Evolutionary conservation across 345 rosid genomes (phyloP), one percentile per base, ranked within the genome.

Genomic region (Eucalyptus albens): DNA sequence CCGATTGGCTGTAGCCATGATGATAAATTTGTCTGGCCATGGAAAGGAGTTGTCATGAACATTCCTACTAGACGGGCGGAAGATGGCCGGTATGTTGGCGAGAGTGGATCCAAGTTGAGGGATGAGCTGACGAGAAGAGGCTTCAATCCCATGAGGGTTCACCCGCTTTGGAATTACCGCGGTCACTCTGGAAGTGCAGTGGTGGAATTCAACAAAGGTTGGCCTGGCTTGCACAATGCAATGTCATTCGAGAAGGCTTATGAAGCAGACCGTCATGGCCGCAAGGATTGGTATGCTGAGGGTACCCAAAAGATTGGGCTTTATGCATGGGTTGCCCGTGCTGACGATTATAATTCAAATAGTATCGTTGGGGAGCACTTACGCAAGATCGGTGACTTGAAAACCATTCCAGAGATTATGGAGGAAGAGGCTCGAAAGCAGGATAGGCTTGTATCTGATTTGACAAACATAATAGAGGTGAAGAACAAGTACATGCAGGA

Each of bases 161-260:
- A 90, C 90, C 96, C 99, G 1, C 92, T 98, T 45, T 98, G 99
- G 99, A 97, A 94, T 89, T 94, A 89, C 89, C 92, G 92, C 15
- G 99, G 99, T 87, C 99, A 97, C 92, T 98, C 99, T 49, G 99
- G 99, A 90, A 88, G 90, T 12, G 99, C 97, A 80, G 89, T 94
- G 86, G 99, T 98, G 86, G 99, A 98, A 90, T 98, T 98, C 91
- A 92, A 91, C 77, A 97, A 93, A 94, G 99, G 95, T 89, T 98
- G 99, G 99, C 97, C 94, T 21, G 98, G 99, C 87, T 93, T 98
- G 83, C 94, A 95, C 87, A 97, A 98, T 94, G 99, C 99, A 59
- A 90, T 97, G 90, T 93, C 96, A 86, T 98, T 98, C 83, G 99
- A 97, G 90, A 96, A 94, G 93, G 97, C 98, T 88, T 96, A 93